Conservation (phyloP, 1,139 yeast species). For the Yamadazyma siamensis region DNA sequence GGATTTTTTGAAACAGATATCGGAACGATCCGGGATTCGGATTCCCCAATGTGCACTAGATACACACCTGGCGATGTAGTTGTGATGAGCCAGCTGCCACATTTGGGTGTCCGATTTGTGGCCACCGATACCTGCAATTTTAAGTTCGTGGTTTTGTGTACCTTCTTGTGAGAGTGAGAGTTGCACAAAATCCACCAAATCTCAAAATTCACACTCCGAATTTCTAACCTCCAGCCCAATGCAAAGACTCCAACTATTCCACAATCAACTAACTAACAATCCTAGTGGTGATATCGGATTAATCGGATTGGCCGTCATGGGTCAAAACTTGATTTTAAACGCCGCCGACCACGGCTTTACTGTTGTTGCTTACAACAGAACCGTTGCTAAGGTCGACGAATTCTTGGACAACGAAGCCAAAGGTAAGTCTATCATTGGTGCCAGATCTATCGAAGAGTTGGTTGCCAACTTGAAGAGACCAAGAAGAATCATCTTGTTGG, state of each 20-base stretch:
- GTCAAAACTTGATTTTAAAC: slow-evolving; percentile 95
- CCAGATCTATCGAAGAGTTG: slow-evolving; percentile 87
- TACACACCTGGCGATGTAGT: too few relatives aligned
- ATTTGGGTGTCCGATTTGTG: too few relatives aligned
- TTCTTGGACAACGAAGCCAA: slow-evolving; percentile 93
- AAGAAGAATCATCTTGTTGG: slow-evolving; percentile 89
- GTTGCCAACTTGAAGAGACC: slow-evolving; percentile 91
- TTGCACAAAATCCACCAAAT: too few relatives aligned
- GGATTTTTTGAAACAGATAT: too few relatives aligned
- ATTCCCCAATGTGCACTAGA: too few relatives aligned
- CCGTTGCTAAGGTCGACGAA: slow-evolving; percentile 90
- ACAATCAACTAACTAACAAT: slow-evolving; percentile 8
- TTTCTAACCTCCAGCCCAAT: neutral
- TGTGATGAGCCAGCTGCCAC: too few relatives aligned
- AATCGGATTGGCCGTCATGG: slow-evolving; percentile 99
- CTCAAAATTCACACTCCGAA: too few relatives aligned
- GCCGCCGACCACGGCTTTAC: slow-evolving; percentile 98
- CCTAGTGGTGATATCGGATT: slow-evolving; percentile 93
- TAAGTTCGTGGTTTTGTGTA: too few relatives aligned
- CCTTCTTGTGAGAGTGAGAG: too few relatives aligned
- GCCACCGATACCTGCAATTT: too few relatives aligned
- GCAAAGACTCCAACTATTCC: slow-evolving; percentile 5
- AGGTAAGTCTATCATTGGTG: slow-evolving; percentile 94
- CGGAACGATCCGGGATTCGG: too few relatives aligned
- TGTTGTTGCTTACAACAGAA: slow-evolving; percentile 98